A percentile compares a stretch with the other conserved stretches of the same genome.
phyloP scores from a whole-genome alignment of 192 early-diverging fungal species.

The Radiomyces spectabilis region DNA sequence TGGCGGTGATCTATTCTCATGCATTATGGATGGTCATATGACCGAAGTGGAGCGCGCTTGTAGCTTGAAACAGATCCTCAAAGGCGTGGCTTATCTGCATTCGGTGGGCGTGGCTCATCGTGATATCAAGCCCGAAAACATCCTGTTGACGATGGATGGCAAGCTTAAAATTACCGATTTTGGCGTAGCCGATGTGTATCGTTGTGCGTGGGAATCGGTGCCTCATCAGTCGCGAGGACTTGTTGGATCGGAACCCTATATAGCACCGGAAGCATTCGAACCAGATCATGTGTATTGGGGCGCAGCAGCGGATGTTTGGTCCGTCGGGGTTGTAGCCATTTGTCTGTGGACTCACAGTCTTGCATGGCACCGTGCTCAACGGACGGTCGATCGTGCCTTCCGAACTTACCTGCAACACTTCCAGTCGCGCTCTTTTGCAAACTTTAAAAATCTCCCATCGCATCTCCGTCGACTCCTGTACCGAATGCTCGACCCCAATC shows the following conservation, averaged over 20 bases:
- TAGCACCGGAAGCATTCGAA: constrained; percentile 85
- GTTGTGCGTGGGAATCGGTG: constrained; percentile 68
- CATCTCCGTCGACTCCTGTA: constrained; percentile 1
- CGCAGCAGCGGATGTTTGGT: constrained; percentile 86
- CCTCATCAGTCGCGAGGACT: constrained; percentile 75
- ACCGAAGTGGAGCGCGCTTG: constrained; percentile 67
- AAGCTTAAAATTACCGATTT: constrained; percentile 95
- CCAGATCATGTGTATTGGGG: constrained; percentile 73
- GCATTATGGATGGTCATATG: constrained; percentile 75
- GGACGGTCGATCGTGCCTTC: constrained; percentile 2
- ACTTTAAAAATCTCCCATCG: constrained; percentile 7
- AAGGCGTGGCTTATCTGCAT: constrained; percentile 87
- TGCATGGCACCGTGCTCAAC: constrained; percentile 13
- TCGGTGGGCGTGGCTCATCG: constrained; percentile 91
- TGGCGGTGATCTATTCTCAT: constrained; percentile 86
- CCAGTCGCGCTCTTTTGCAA: constrained; percentile 2
- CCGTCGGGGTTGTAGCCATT: constrained; percentile 71
- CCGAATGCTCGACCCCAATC: constrained; percentile 15
- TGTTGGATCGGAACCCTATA: constrained; percentile 92
- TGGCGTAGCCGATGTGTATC: constrained; percentile 93
- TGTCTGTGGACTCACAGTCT: constrained; percentile 7
- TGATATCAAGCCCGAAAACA: constrained; percentile 77
- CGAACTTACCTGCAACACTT: constrained; percentile 1
- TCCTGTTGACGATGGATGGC: constrained; percentile 70
- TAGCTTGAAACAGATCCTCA: constrained; percentile 88